Evolutionary conservation across 2,329 filamentous ascomycete species (phyloP).

Genomic region (Zymoseptoria brevis): DNA sequence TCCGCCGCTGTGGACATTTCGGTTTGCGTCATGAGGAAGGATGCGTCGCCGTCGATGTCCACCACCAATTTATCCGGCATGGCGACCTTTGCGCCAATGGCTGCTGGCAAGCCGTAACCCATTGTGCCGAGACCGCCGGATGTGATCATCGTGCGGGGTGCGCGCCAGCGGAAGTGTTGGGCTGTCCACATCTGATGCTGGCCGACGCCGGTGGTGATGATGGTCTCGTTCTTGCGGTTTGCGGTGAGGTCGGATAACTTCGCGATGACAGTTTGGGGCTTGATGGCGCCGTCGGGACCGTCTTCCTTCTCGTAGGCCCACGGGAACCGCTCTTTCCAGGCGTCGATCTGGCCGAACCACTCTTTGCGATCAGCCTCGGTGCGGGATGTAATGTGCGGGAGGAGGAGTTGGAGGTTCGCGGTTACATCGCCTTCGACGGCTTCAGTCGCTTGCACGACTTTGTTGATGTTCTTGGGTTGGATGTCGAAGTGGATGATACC

Average conservation of each 20-base stretch:
- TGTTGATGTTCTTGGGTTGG: slow-evolving; percentile 99
- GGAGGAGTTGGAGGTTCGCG: slow-evolving; percentile 63
- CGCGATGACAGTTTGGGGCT: slow-evolving; percentile 88
- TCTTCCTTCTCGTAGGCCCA: slow-evolving; percentile 70
- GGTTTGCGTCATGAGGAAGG: slow-evolving; percentile 96
- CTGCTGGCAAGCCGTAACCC: slow-evolving; percentile 89
- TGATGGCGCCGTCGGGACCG: slow-evolving; percentile 70
- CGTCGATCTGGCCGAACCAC: slow-evolving; percentile 84
- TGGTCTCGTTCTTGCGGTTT: slow-evolving; percentile 69
- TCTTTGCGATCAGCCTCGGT: slow-evolving; percentile 60
- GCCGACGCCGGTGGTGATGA: slow-evolving; percentile 89
- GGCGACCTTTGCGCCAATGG: slow-evolving; percentile 90
- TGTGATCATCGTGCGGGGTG: slow-evolving; percentile 89
- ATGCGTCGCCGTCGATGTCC: slow-evolving; percentile 97
- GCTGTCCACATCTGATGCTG: slow-evolving; percentile 99
- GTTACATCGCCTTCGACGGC: slow-evolving; percentile 90
- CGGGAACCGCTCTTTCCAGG: slow-evolving; percentile 89
- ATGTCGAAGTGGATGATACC: slow-evolving; percentile 98
- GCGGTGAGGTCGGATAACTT: slow-evolving; percentile 79
- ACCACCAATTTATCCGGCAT: slow-evolving; percentile 76
- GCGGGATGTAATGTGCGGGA: slow-evolving; percentile 62
- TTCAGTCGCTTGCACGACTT: slow-evolving; percentile 93
- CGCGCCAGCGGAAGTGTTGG: slow-evolving; percentile 91
- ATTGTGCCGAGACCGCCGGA: slow-evolving; percentile 93
- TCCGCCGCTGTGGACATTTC: slow-evolving; percentile 89